These are phyloP conservation scores for Globisporangium spiculum DNA, from an alignment of 352 stramenopile genomes.

Conservation along the genomic window DNA sequence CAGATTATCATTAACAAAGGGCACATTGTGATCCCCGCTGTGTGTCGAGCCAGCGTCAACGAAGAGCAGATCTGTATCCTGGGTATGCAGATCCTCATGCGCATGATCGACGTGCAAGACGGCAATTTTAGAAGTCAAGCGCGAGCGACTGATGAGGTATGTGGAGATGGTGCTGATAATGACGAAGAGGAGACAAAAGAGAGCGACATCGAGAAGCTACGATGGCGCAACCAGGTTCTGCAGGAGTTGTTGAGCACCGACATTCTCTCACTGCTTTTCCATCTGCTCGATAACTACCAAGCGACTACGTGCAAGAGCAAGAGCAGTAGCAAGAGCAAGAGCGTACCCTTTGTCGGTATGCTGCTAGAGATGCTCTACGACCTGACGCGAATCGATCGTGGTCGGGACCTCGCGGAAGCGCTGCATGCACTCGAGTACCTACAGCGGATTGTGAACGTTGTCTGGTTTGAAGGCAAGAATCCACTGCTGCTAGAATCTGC, in stretches of 20 bases:
- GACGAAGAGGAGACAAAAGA: neutral
- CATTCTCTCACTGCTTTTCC: constrained; percentile 23
- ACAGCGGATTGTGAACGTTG: constrained; percentile 23
- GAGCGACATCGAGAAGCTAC: neutral
- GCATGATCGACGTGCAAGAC: constrained; percentile 11
- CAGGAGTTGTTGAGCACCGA: constrained; percentile 21
- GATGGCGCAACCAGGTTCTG: constrained; percentile 16
- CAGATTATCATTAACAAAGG: constrained; percentile 7
- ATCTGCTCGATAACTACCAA: constrained; percentile 26
- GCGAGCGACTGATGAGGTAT: neutral
- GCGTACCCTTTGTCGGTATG: constrained; percentile 19
- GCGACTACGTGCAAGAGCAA: neutral
- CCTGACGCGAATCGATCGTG: constrained; percentile 26
- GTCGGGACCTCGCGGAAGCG: constrained; percentile 27
- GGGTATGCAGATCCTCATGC: constrained; percentile 9
- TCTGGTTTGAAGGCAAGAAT: constrained; percentile 23
- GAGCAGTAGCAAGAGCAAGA: neutral
- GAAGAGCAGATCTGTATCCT: constrained; percentile 9
- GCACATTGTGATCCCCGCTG: neutral
- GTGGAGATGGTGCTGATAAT: no score
- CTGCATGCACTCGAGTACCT: constrained; percentile 31
- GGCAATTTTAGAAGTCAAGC: neutral
- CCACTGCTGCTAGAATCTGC: constrained; percentile 31
- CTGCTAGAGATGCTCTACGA: constrained; percentile 34
- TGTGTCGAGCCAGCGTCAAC: constrained; percentile 2